These are phyloP conservation scores for Colletotrichum graminicola DNA, from an alignment of 2,329 filamentous ascomycete species.

Conservation along the genomic window DNA sequence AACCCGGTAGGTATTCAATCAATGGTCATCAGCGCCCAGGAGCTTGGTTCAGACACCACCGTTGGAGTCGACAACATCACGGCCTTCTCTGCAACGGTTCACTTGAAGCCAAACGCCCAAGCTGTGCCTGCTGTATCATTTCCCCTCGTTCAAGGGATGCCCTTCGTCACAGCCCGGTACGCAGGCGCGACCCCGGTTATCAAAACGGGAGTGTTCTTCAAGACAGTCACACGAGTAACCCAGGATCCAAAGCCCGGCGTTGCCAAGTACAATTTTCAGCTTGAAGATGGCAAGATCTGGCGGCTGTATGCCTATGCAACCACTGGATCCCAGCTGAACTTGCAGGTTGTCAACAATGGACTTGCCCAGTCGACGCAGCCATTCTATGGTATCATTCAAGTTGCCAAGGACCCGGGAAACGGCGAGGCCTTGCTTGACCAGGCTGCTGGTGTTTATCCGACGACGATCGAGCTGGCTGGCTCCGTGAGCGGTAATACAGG, in stretches of 20 bases:
- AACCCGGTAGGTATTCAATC: slow-evolving; percentile 88
- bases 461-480: slow-evolving; percentile 73
- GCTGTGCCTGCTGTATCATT: slow-evolving; percentile 76
- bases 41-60: slow-evolving; percentile 73
- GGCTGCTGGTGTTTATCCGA: slow-evolving; percentile 81
- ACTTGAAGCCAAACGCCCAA: slow-evolving; percentile 68
- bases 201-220: slow-evolving; percentile 81
- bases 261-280: slow-evolving; percentile 79
- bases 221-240: slow-evolving; percentile 69
- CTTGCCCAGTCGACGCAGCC: slow-evolving; percentile 72
- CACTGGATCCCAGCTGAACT: slow-evolving; percentile 71
- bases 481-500: slow-evolving; percentile 70
- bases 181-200: slow-evolving; percentile 77
- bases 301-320: slow-evolving; percentile 79
- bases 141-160: slow-evolving; percentile 90
- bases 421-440: slow-evolving; percentile 80
- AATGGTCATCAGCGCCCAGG: slow-evolving; percentile 81
- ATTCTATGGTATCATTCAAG: slow-evolving; percentile 85
- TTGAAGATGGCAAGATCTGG: slow-evolving; percentile 83
- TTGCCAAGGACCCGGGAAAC: slow-evolving; percentile 79
- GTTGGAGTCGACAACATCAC: slow-evolving; percentile 67
- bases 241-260: slow-evolving; percentile 72
- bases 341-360: slow-evolving; percentile 75
- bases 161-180: slow-evolving; percentile 85
- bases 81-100: slow-evolving; percentile 74